Evolutionary conservation across 2,329 filamentous ascomycete genomes (phyloP), one percentile per base, ranked within the genome.

Genomic region (Apiospora sp.): DNA sequence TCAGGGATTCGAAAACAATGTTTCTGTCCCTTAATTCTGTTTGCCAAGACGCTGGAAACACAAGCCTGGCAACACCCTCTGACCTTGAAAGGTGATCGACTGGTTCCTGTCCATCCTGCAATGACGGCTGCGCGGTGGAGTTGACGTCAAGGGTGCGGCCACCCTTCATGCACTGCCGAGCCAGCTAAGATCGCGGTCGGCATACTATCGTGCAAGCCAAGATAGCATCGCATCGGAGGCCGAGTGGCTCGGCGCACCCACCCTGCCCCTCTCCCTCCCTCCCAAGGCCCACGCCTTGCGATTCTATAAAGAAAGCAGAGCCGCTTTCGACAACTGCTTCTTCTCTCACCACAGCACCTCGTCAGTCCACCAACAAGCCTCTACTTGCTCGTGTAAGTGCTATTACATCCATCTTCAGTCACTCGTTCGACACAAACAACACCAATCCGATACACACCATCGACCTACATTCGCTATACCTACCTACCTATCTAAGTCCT

Each of bases 161-260:
- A 41, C 12, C 58, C 19, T 37, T 41, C 12, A 64, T 64, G 58
- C 58, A 64, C 34, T 12, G 58, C 58, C 34, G 19, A 41, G 58
- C 30, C 58, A 37, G 34, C 58, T 64, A 64, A 24, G 58, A 64
- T 41, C 58, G 58, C 10, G 34, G 30, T 64, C 58, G 58, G 58
- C 58, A 64, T n/a, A 64, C 41, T 4, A 64, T 64, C 58, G 58
- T 64, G 54, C 54, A 61, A 61, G 54, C 54, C 54, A 61, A 61
- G 54, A 61, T 37, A 19, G 58, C 58, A 64, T 41, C 22, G 58
- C 58, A 41, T 41, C 58, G 19, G 58, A 64, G 58, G 58, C 34
- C 30, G 27, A 37, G 54, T 61, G 30, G 54, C 54, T 64, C 54
- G 34, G 34, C 58, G 30, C 19, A 34, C 30, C 8, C 41, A 34